Percentiles rank a stretch among this genome's conserved stretches.
phyloP scores from a whole-genome alignment of 2,329 filamentous ascomycete species.

The Diaporthe sp. region DNA sequence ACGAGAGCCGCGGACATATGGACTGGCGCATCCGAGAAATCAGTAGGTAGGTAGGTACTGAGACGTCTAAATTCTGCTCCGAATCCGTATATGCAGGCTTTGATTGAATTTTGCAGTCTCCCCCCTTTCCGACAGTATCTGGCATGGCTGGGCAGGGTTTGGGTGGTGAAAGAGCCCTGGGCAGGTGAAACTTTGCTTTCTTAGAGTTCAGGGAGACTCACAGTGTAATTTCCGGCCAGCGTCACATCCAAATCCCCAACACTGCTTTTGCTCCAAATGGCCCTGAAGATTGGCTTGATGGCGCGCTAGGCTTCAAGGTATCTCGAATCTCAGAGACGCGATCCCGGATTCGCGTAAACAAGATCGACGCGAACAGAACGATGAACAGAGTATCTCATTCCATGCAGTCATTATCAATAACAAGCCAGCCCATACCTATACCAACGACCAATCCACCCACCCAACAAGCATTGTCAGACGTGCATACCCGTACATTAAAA shows the following conservation, averaged over 20 bases:
- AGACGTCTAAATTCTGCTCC: not conserved
- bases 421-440: constrained; percentile 13
- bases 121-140: not conserved
- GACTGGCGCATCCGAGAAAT: not conserved
- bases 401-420: constrained; percentile 39
- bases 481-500: constrained; percentile 25
- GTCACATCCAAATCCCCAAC: not conserved
- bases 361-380: not conserved
- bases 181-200: not conserved
- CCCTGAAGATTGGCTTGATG: not conserved
- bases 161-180: not conserved
- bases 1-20: not conserved
- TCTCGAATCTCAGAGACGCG: not conserved
- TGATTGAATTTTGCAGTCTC: not conserved
- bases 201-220: not conserved
- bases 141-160: not conserved
- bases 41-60: not conserved
- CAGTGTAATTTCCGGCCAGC: not conserved
- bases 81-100: not conserved
- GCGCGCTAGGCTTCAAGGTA: not conserved
- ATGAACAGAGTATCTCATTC: constrained; percentile 33
- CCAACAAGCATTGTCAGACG: not conserved
- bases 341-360: not conserved
- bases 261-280: not conserved
- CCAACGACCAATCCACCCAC: not conserved